Conservation (phyloP, 2,329 filamentous ascomycete genomes). For the Cadophora sp. region DNA sequence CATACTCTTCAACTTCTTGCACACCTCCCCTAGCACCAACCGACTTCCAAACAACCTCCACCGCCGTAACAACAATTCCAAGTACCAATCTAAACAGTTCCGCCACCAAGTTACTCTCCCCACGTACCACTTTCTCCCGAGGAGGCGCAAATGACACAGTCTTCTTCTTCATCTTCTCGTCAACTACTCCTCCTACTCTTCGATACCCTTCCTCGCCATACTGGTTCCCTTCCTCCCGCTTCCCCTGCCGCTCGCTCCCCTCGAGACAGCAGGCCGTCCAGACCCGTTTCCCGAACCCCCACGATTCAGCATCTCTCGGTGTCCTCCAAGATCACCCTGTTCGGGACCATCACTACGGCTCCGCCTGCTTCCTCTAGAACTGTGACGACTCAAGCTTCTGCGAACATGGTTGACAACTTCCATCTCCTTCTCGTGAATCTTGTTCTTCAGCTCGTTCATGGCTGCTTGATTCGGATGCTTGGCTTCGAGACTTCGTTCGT, state of each 20-base stretch:
- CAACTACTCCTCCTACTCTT: constrained; percentile 15
- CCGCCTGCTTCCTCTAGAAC: constrained; percentile 29
- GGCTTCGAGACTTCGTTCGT: constrained; percentile 47
- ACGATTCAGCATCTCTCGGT: constrained; percentile 32
- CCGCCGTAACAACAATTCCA: constrained; percentile 11
- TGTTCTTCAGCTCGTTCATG: constrained; percentile 35
- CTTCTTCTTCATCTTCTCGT: constrained; percentile 10
- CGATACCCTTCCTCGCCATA: constrained; percentile 22
- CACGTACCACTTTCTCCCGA: not conserved
- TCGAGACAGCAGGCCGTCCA: constrained; percentile 19
- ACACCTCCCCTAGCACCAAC: constrained; percentile 27
- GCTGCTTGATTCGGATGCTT: constrained; percentile 43
- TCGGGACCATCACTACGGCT: constrained; percentile 33
- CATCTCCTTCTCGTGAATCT: constrained; percentile 36
- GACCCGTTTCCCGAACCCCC: constrained; percentile 32
- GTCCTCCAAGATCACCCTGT: constrained; percentile 35
- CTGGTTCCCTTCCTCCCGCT: constrained; percentile 20
- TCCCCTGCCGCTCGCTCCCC: constrained; percentile 24
- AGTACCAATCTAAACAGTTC: constrained; percentile 9
- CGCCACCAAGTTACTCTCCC: not conserved
- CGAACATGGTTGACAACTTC: constrained; percentile 33
- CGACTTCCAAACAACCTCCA: constrained; percentile 33
- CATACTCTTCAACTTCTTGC: constrained; percentile 29
- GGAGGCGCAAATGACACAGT: constrained; percentile 18
- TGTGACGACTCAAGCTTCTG: constrained; percentile 34